Conservation (phyloP, 1,284 basidiomycete genomes). For the Quambalaria eucalypti region DNA sequence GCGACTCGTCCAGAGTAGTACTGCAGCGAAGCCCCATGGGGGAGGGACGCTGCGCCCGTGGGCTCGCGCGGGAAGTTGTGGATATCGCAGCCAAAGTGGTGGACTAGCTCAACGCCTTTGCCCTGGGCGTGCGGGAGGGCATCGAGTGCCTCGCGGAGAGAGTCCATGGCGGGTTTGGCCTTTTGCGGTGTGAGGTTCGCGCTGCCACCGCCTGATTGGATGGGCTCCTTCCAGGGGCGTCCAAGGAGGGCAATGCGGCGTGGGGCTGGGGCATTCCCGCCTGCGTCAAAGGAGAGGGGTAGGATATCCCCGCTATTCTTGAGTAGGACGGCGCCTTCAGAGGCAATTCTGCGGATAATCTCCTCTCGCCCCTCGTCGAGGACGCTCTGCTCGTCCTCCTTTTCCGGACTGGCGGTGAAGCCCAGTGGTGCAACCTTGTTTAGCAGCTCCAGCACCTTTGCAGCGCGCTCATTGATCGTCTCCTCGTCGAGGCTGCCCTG, state of each 20-base stretch:
- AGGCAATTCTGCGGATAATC: constrained; percentile 13
- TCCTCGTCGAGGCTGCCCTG: background rate
- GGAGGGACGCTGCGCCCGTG: background rate
- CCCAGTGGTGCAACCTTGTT: constrained; percentile 39
- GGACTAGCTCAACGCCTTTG: background rate
- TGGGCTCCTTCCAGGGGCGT: constrained; percentile 3
- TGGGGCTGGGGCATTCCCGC: no score
- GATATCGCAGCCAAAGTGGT: background rate
- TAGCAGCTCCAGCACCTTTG: constrained; percentile 47
- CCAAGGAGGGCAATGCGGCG: constrained; percentile 6
- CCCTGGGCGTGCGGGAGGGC: background rate
- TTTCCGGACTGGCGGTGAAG: background rate
- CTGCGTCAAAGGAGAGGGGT: background rate
- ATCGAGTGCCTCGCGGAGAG: background rate
- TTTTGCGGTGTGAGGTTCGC: constrained; percentile 10
- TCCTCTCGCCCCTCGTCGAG: constrained; percentile 6
- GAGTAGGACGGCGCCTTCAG: constrained; percentile 57
- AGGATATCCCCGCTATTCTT: constrained; percentile 23
- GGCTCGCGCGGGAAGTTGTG: background rate
- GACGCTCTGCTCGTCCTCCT: constrained; percentile 8
- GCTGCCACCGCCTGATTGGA: constrained; percentile 9
- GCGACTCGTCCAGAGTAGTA: background rate
- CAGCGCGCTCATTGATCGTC: constrained; percentile 20
- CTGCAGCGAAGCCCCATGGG: background rate
- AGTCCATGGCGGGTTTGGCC: background rate